Evolutionary conservation across 768 basidiomycete genomes (phyloP), one percentile per base, ranked within the genome.

Genomic region (Rubroboletus pulcherrimus): DNA sequence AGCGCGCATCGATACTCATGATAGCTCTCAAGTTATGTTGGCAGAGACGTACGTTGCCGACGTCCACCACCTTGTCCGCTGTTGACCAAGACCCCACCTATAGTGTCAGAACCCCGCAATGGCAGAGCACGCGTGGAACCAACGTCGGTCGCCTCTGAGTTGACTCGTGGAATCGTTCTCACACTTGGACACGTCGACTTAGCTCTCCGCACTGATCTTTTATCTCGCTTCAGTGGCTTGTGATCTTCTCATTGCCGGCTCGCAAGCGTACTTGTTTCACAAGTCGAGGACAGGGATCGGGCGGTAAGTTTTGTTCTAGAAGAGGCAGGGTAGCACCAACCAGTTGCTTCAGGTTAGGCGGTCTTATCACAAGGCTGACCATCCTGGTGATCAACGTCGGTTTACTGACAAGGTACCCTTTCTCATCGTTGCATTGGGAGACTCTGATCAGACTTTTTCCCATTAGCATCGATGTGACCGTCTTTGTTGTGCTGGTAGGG

Each of bases 301-400:
- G 35, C 56, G 72, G 71, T 67, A 38, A 31, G 57, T 58, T 49
- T 54, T n/a, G 26, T 42, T 35, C 26, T 39, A 15, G 7, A 14
- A 34, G 8, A 46, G 4, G 29, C 7, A 45, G 46, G 11, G 11
- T 5, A 11, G 6, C 26, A 19, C 19, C 19, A 12, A 59, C 37
- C 2, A 21, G 29, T 52, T n/a, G 15, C 4, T 29, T 41, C 29
- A 71, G 73, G 31, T 53, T 73, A 35, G 69, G 73, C 1, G 56
- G 68, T 38, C 65, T 73, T 2, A 71, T 73, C 21, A 70, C 69
- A 29, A 72, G 59, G 33, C 35, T 73, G 44, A 73, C 69, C 5
- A 48, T 73, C 12, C 51, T 73, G 26, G 72, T 73, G 15, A 59
- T 73, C 49, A 73, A 73, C 37, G 73, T 73, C 2, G 72, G 72